These are phyloP conservation scores for Antarctomyces pellizariae DNA, from an alignment of 495 filamentous ascomycete species.

Conservation along the genomic window DNA sequence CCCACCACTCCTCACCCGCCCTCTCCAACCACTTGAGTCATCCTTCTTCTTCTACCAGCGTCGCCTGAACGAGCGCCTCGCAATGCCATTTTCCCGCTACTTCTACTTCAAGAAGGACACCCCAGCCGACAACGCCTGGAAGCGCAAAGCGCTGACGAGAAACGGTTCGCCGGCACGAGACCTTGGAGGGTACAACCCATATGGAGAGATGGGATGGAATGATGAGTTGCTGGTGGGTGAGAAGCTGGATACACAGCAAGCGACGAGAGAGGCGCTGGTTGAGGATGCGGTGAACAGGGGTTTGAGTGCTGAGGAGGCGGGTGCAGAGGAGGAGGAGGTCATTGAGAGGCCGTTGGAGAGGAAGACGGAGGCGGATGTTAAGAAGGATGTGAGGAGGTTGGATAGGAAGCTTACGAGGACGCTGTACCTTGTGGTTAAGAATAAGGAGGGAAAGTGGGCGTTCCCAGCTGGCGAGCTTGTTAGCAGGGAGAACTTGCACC, in stretches of 20 bases:
- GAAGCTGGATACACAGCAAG: conserved; percentile 19
- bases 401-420: conserved; percentile 54
- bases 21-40: conserved; percentile 70
- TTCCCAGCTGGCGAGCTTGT: conserved; percentile 48
- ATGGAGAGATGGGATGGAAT: conserved; percentile 59
- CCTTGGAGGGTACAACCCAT: conserved; percentile 67
- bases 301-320: conserved; percentile 17
- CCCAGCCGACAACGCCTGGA: conserved; percentile 68
- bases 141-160: conserved; percentile 56
- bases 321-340: conserved; percentile 31
- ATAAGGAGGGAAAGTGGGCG: conserved; percentile 44
- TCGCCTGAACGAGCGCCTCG: conserved; percentile 81
- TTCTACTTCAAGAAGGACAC: conserved; percentile 94
- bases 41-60: conserved; percentile 91
- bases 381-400: conserved; percentile 48
- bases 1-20: conserved; percentile 64
- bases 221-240: conserved; percentile 71
- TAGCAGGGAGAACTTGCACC: conserved; percentile 49
- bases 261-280: conserved; percentile 5
- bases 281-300: conserved; percentile 7
- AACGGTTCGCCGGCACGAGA: conserved; percentile 50
- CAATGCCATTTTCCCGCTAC: conserved; percentile 68
- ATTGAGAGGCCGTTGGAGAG: conserved; percentile 50
- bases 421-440: conserved; percentile 65
- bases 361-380: conserved; percentile 59